A percentile compares a stretch with the other conserved stretches of the same genome.
phyloP scores from a whole-genome alignment of 306 rosid species.

The Rosa multiflora region DNA sequence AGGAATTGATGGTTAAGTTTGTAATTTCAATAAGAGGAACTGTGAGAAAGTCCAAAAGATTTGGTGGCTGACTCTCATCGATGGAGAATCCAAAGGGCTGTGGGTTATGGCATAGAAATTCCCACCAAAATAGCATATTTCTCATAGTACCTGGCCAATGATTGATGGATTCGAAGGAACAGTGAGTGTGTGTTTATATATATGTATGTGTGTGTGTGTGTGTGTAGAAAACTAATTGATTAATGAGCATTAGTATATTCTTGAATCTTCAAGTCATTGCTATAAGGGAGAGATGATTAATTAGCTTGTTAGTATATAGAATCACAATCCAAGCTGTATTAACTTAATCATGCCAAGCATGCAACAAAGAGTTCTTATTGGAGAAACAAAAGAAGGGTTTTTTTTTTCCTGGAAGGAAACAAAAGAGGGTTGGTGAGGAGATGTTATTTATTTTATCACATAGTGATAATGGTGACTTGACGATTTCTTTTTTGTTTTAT shows the following conservation, averaged over 20 bases:
- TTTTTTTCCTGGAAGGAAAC: not conserved
- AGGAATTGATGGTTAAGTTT: not conserved
- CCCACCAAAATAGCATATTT: conserved; percentile 7
- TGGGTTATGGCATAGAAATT: conserved; percentile 16
- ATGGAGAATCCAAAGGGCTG: conserved; percentile 28
- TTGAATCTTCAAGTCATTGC: not conserved
- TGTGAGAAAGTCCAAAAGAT: not conserved
- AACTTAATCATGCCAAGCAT: not conserved
- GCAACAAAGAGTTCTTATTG: not conserved
- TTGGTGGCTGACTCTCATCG: not conserved
- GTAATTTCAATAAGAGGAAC: not conserved
- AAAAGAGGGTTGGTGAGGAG: not conserved
- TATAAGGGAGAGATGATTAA: not conserved
- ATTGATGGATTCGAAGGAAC: conserved; percentile 19
- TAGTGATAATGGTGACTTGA: no score
- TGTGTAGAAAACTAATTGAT: not conserved
- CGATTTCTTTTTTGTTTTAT: no score
- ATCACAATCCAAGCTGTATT: not conserved
- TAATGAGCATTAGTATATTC: not conserved
- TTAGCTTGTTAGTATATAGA: not conserved
- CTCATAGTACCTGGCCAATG: not conserved
- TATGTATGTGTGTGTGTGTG: not conserved
- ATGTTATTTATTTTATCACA: no score
- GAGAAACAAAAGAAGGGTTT: not conserved
- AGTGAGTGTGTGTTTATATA: not conserved